Evolutionary conservation across 495 filamentous ascomycete species (phyloP).

Genomic region (Pyronema domesticum): DNA sequence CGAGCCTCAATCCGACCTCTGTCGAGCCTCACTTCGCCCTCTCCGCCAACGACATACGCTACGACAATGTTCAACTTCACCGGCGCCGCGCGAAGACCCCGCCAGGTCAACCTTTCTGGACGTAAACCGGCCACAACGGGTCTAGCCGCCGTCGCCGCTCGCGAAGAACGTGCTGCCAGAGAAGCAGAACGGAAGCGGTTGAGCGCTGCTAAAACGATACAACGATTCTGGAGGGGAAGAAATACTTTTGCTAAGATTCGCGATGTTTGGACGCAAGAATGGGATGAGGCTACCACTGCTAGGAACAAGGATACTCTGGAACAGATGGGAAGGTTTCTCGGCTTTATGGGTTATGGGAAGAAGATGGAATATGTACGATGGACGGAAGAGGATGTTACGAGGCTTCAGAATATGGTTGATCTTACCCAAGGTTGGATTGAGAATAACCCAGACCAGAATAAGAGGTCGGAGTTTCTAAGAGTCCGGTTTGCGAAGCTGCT

Average conservation of each 20-base stretch:
- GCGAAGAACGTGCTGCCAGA: constrained; percentile 61
- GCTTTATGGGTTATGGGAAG: constrained; percentile 18
- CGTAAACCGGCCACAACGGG: constrained; percentile 47
- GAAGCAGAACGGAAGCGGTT: constrained; percentile 68
- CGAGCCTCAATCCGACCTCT: too few relatives aligned
- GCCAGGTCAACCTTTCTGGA: constrained; percentile 88
- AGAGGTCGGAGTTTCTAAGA: constrained; percentile 5
- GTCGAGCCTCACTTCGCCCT: too few relatives aligned
- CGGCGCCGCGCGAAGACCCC: constrained; percentile 62
- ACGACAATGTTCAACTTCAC: constrained; percentile 38
- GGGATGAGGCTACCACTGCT: constrained; percentile 35
- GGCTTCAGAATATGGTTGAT: constrained; percentile 10
- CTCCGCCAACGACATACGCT: too few relatives aligned
- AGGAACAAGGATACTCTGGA: neutral
- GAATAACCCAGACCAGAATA: neutral
- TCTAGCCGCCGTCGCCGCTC: constrained; percentile 31
- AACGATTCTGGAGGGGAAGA: constrained; percentile 71
- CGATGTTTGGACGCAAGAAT: constrained; percentile 41
- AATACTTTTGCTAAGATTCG: constrained; percentile 41
- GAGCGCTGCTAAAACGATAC: constrained; percentile 55
- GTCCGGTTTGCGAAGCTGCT: constrained; percentile 11
- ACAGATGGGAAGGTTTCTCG: constrained; percentile 19
- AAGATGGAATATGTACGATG: constrained; percentile 3
- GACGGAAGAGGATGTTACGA: constrained; percentile 10
- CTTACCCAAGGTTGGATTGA: neutral